Base-by-base conservation (phyloP, 306 rosid species). In the Psophocarpus tetragonolobus region DNA sequence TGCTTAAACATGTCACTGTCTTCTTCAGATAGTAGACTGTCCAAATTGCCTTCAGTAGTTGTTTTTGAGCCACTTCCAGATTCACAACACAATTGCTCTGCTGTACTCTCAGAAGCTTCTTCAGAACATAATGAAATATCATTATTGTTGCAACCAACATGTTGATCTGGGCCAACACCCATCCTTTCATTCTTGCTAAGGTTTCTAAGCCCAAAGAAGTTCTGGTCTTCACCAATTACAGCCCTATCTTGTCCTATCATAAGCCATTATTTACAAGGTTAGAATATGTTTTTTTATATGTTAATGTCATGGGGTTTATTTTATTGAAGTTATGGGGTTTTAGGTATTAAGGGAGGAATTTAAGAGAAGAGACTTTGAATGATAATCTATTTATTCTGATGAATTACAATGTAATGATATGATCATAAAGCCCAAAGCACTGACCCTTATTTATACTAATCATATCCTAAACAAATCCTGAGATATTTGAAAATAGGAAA, bases 1-100 rank as follows among this genome's bases (percentile, higher is more conserved):
- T 69, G 86, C 90, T 80, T 88, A 82, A 90, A 88, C 42, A 91
- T 68, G 75, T 80, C 85, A 54, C 73, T 73, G 36, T 88, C 88
- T 87, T 86, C 87, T 84, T 66, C 78, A 69, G 77, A 79, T 27
- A 36, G 62, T 75, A 10, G 47, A 57, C 30, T 73, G 50, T 68
- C 71, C 30, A 54, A 65, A 67, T 73, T 73, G 58, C 39, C 57
- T 33, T 75, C 90, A 14, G 21, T 71, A 36, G 27, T 71, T 44
- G 71, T 71, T 75, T 83, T 68, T 78, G 84, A 26, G 71, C 57
- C 79, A 73, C 82, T 73, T 69, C 69, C 85, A 39, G 39, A 62
- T 53, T 68, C 86, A 41, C 80, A 81, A 83, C 64, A 57, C 58
- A 75, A 66, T 36, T 57, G 71, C 60, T 42, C 84, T 48, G 66